Conservation (phyloP, 805 yeast species). For the Sugiyamaella smithiae region DNA sequence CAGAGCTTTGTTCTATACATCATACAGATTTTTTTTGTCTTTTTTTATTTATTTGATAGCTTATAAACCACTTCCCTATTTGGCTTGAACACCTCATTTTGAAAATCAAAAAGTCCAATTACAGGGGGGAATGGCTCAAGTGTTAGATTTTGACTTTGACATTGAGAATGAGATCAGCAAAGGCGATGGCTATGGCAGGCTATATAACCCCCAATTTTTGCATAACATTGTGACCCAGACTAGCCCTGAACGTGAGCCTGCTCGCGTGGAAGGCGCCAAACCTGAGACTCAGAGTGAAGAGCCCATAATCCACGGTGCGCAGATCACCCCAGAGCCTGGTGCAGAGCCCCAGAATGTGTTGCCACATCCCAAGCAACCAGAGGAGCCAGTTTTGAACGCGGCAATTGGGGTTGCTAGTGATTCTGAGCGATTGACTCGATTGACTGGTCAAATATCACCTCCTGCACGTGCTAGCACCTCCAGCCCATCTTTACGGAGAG, state of each 20-base stretch:
- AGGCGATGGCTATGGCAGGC: constrained; percentile 1
- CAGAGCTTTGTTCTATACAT: too few species aligned
- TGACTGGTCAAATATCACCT: too few species aligned
- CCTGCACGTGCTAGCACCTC: constrained; percentile 3
- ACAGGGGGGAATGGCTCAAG: neutral
- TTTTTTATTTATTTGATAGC: too few species aligned
- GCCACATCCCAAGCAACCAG: neutral
- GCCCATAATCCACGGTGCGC: too few species aligned
- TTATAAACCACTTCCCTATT: too few species aligned
- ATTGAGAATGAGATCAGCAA: constrained; percentile 7
- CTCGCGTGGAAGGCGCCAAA: neutral
- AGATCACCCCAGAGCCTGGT: too few species aligned
- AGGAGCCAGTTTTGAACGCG: too few species aligned
- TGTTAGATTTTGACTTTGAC: constrained; percentile 5
- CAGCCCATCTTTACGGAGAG: neutral
- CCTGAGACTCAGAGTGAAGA: neutral
- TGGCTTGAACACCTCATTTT: too few species aligned
- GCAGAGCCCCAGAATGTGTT: neutral
- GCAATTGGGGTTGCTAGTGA: too few species aligned
- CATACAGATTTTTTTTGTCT: too few species aligned
- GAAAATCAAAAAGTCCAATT: too few species aligned
- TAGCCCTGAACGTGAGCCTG: neutral
- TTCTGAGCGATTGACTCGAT: too few species aligned
- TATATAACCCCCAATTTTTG: neutral
- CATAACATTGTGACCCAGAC: neutral